These are phyloP conservation scores for Taphrina pruni DNA, from an alignment of 1,139 yeast species.

Conservation along the genomic window DNA sequence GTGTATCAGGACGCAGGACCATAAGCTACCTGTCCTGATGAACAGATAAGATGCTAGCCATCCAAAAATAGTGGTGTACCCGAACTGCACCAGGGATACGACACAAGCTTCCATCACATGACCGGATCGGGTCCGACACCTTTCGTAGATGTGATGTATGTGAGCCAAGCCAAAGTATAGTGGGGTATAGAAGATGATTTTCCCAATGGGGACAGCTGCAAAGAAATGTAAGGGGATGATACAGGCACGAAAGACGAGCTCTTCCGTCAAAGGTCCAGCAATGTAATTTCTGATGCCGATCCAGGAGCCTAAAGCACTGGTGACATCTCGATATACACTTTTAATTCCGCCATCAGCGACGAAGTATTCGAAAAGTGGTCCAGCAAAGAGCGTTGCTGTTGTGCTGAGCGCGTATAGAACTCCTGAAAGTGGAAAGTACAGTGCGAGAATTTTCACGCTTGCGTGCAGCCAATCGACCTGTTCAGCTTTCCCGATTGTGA, in stretches of 20 bases:
- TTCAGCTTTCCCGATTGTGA: constrained; percentile 52
- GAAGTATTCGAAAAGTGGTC: constrained; percentile 62
- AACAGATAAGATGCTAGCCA: constrained; percentile 69
- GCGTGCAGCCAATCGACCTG: constrained; percentile 34
- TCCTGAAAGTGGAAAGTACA: constrained; percentile 44
- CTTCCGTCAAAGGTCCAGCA: constrained; percentile 86
- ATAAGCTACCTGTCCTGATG: constrained; percentile 60
- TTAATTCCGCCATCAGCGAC: constrained; percentile 48
- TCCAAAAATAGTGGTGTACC: constrained; percentile 83
- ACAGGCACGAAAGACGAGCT: constrained; percentile 74
- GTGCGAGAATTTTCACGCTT: constrained; percentile 44
- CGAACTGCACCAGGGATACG: constrained; percentile 63
- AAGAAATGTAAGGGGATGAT: constrained; percentile 58
- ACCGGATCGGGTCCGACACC: constrained; percentile 19
- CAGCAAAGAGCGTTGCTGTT: constrained; percentile 57
- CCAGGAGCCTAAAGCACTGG: constrained; percentile 47
- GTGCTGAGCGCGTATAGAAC: constrained; percentile 49
- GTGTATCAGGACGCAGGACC: constrained; percentile 72
- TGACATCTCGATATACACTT: constrained; percentile 42
- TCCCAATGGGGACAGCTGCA: constrained; percentile 48
- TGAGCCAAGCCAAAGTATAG: constrained; percentile 89
- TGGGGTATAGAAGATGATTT: constrained; percentile 62
- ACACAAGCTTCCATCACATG: constrained; percentile 55
- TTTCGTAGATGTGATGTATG: constrained; percentile 76
- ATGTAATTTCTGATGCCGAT: constrained; percentile 44